Conservation (phyloP, 2,329 filamentous ascomycete species). For the Fusarium sp. region DNA sequence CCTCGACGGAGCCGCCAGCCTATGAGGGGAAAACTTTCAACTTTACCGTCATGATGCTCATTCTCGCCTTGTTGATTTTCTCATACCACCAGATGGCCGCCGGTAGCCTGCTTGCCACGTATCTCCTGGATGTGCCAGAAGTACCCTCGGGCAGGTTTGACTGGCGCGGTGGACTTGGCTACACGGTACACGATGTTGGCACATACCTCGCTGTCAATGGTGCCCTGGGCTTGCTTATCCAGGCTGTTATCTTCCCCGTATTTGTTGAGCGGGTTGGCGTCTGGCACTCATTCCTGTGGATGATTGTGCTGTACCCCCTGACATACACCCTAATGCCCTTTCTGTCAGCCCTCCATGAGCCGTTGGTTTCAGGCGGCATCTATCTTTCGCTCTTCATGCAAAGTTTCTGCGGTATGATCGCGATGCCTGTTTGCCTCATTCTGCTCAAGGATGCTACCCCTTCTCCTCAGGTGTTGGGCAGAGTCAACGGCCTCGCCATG, state of each 20-base stretch:
- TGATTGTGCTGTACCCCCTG: constrained; percentile 74
- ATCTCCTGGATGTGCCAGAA: constrained; percentile 53
- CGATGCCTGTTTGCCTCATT: constrained; percentile 76
- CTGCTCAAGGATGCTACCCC: constrained; percentile 79
- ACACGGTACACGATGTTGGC: constrained; percentile 75
- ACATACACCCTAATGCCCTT: constrained; percentile 78
- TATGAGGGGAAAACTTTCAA: constrained; percentile 49
- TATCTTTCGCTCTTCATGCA: constrained; percentile 75
- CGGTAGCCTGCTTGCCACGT: constrained; percentile 55
- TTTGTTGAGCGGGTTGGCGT: constrained; percentile 73
- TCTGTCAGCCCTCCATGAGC: constrained; percentile 67
- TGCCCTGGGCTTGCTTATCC: constrained; percentile 77
- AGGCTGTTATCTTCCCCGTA: constrained; percentile 77
- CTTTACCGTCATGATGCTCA: constrained; percentile 51
- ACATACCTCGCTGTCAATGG: constrained; percentile 78
- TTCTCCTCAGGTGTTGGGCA: constrained; percentile 70
- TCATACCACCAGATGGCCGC: constrained; percentile 62
- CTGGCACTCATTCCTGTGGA: constrained; percentile 74
- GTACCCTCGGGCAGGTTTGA: constrained; percentile 46
- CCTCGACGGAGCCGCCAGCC: constrained; percentile 1
- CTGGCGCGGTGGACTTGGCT: constrained; percentile 72
- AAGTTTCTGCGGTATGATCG: constrained; percentile 76
- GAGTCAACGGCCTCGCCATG: constrained; percentile 79
- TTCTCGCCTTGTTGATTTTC: constrained; percentile 54
- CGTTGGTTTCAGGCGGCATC: constrained; percentile 68